Percentiles rank a stretch among this genome's conserved stretches.
phyloP scores from a whole-genome alignment of 106 monocot species.

The Triglochin maritima region DNA sequence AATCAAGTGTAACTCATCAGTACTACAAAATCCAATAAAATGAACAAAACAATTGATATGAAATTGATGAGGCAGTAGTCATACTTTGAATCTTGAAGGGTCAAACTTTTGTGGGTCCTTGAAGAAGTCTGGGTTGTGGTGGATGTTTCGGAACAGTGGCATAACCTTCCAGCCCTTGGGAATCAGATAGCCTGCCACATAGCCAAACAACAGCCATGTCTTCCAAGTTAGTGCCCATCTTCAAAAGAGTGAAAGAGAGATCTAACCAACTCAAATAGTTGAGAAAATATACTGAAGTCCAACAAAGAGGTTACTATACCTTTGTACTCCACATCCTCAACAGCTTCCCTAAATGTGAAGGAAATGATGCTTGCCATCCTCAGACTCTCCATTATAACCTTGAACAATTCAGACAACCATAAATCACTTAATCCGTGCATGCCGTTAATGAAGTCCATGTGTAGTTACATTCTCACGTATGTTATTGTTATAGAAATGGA shows the following conservation, averaged over 20 bases:
- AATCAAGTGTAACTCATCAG: background rate
- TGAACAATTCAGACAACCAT: background rate
- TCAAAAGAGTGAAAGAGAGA: too few species aligned
- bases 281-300: too few species aligned
- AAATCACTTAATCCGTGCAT: too few species aligned
- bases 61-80: background rate
- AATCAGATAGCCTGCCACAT: constrained; percentile 55
- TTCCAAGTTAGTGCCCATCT: too few species aligned
- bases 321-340: constrained; percentile 81
- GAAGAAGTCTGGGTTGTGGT: constrained; percentile 72
- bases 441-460: too few species aligned
- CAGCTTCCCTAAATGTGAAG: constrained; percentile 88
- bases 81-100: constrained; percentile 74
- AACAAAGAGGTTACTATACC: constrained; percentile 18
- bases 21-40: too few species aligned
- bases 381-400: constrained; percentile 78
- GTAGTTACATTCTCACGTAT: too few species aligned
- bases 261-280: too few species aligned
- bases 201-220: too few species aligned
- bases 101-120: constrained; percentile 62
- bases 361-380: constrained; percentile 95
- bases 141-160: constrained; percentile 93
- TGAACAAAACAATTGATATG: too few species aligned
- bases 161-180: constrained; percentile 97
- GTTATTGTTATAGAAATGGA: too few species aligned